Conservation (phyloP, 163 green algal species). For the Trebouxia gelatinosa region DNA sequence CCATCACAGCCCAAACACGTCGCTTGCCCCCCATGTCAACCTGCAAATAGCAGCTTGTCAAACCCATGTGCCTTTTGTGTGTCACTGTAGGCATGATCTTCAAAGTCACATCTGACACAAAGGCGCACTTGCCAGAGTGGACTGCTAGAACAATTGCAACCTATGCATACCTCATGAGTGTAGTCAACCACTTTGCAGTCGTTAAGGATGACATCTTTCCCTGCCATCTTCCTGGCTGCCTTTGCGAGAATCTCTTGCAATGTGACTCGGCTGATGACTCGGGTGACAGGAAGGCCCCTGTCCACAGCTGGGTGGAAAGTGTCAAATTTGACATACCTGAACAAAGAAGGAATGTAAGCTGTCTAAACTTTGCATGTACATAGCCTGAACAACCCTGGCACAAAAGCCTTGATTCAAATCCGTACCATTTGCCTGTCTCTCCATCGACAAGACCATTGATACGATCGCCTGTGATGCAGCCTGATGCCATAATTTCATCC, state of each 20-base stretch:
- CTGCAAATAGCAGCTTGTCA: no score
- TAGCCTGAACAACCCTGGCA: neutral
- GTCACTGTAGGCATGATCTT: no score
- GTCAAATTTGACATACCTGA: conserved; percentile 98
- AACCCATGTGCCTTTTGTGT: no score
- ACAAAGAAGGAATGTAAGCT: neutral
- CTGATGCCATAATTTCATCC: conserved; percentile 73
- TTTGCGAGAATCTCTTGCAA: conserved; percentile 67
- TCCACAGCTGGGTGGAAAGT: conserved; percentile 91
- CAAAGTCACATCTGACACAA: no score
- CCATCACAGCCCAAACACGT: conserved; percentile 57
- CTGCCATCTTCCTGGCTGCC: conserved; percentile 37
- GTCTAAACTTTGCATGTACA: neutral
- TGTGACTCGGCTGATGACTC: conserved; percentile 84
- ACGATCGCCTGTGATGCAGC: conserved; percentile 94
- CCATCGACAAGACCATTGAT: conserved; percentile 98
- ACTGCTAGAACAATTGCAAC: no score
- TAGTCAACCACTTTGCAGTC: conserved; percentile 68
- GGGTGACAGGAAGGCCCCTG: conserved; percentile 87
- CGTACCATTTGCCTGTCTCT: conserved; percentile 93
- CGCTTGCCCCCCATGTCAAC: conserved; percentile 42
- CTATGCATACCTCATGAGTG: conserved; percentile 41
- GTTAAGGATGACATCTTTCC: conserved; percentile 55
- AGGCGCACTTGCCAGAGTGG: no score
- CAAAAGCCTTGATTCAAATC: no score